Conservation (phyloP, 164 flowering plant genomes). For the Taxillus chinensis region DNA sequence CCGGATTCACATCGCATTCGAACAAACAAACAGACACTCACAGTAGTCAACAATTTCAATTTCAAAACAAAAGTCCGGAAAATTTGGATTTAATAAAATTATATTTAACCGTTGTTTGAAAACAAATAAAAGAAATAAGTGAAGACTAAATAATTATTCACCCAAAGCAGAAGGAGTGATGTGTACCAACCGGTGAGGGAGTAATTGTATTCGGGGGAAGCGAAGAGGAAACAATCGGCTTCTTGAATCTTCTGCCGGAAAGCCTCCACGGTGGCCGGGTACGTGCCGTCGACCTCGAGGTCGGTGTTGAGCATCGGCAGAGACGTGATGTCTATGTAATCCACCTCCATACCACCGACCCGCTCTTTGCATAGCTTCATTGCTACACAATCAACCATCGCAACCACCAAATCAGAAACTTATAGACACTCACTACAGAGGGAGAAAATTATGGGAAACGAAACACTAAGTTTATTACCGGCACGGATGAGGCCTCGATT, state of each 20-base stretch:
- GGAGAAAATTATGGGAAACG: neutral
- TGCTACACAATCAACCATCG: conserved; percentile 19
- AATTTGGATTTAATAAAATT: too few relatives aligned
- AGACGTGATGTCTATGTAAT: conserved; percentile 39
- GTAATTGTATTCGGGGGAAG: conserved; percentile 50
- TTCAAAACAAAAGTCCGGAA: too few relatives aligned
- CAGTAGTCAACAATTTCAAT: too few relatives aligned
- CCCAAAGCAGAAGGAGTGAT: neutral
- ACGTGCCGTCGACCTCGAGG: conserved; percentile 49
- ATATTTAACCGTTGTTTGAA: too few relatives aligned
- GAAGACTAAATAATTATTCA: neutral
- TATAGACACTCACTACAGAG: neutral
- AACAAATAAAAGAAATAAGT: neutral
- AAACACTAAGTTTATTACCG: conserved; percentile 26
- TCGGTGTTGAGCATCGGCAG: conserved; percentile 63
- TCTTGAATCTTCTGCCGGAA: conserved; percentile 34
- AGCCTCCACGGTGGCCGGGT: conserved; percentile 36
- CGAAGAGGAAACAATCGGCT: conserved; percentile 43
- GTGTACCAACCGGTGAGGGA: conserved; percentile 27
- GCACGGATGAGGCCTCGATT: conserved; percentile 64
- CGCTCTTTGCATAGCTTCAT: conserved; percentile 28
- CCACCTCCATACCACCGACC: conserved; percentile 36
- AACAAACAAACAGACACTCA: too few relatives aligned
- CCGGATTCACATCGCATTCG: too few relatives aligned
- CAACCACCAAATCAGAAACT: neutral